A percentile compares a stretch with the other conserved stretches of the same genome.
Evolutionary conservation across 2,329 filamentous ascomycete genomes (phyloP).

Genomic region (Aspergillus glaucus): DNA sequence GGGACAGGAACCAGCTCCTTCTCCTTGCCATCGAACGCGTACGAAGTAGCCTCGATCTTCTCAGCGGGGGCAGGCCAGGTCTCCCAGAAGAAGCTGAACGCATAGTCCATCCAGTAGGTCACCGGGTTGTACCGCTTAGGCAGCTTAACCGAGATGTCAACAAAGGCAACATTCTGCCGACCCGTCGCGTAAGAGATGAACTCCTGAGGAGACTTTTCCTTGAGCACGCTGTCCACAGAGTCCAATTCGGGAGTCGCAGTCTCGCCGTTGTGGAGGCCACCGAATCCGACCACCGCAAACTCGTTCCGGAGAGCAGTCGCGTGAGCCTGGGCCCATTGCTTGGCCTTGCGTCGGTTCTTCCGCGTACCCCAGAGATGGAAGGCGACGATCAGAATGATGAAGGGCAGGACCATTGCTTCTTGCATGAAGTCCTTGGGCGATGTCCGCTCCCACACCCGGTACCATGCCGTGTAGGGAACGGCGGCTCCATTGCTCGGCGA

Average conservation of each 20-base stretch:
- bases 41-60: conserved; percentile 67
- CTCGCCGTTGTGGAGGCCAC: conserved; percentile 42
- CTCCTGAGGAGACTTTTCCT: conserved; percentile 82
- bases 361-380: conserved; percentile 76
- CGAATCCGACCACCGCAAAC: conserved; percentile 82
- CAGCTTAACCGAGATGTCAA: conserved; percentile 76
- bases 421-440: conserved; percentile 76
- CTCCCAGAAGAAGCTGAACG: conserved; percentile 73
- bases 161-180: conserved; percentile 83
- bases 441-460: conserved; percentile 89
- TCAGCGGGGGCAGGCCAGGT: conserved; percentile 64
- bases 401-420: conserved; percentile 73
- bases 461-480: conserved; percentile 86
- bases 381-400: conserved; percentile 67
- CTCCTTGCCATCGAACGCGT: conserved; percentile 91
- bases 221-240: conserved; percentile 59
- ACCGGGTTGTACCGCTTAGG: conserved; percentile 83
- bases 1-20: conserved; percentile 63
- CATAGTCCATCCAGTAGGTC: conserved; percentile 58
- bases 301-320: conserved; percentile 66
- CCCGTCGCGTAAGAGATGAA: conserved; percentile 84
- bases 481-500: conserved; percentile 29
- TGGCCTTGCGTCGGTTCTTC: conserved; percentile 73
- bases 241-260: conserved; percentile 32
- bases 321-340: conserved; percentile 72